These are phyloP conservation scores for Dacryopinax spathularia DNA, from an alignment of 768 basidiomycete genomes.

Conservation along the genomic window DNA sequence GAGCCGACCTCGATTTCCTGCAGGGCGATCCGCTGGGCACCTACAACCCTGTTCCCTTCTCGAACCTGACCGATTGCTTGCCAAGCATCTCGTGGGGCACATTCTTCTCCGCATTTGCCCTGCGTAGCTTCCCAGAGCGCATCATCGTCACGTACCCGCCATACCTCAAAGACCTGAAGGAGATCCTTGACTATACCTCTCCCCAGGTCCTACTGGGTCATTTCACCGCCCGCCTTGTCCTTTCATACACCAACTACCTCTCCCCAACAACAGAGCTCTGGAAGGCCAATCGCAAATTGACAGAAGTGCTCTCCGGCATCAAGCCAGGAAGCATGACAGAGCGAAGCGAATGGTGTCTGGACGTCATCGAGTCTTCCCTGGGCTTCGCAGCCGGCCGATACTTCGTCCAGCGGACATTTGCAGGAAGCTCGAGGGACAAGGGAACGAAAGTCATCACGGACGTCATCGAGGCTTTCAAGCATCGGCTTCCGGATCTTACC, in stretches of 20 bases:
- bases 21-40: slow-evolving; percentile 70
- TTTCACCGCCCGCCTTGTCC: slow-evolving; percentile 61
- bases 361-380: slow-evolving; percentile 50
- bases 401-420: slow-evolving; percentile 76
- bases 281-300: slow-evolving; percentile 53
- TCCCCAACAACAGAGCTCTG: slow-evolving; percentile 65
- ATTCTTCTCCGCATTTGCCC: slow-evolving; percentile 78
- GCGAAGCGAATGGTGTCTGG: slow-evolving; percentile 70
- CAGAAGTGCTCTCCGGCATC: slow-evolving; percentile 64
- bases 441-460: slow-evolving; percentile 71
- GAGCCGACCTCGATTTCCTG: slow-evolving; percentile 63
- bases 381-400: slow-evolving; percentile 81
- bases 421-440: slow-evolving; percentile 60
- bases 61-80: slow-evolving; percentile 52
- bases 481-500: slow-evolving; percentile 51
- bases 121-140: slow-evolving; percentile 53
- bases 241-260: slow-evolving; percentile 53
- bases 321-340: slow-evolving; percentile 77
- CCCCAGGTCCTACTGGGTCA: slow-evolving; percentile 73
- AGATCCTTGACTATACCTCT: slow-evolving; percentile 52
- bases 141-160: slow-evolving; percentile 74
- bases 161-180: slow-evolving; percentile 52
- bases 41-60: slow-evolving; percentile 70
- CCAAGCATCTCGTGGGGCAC: slow-evolving; percentile 65
- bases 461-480: slow-evolving; percentile 71